Evolutionary conservation across 495 filamentous ascomycete species (phyloP).

Genomic region (Lasiosphaeris hirsuta): DNA sequence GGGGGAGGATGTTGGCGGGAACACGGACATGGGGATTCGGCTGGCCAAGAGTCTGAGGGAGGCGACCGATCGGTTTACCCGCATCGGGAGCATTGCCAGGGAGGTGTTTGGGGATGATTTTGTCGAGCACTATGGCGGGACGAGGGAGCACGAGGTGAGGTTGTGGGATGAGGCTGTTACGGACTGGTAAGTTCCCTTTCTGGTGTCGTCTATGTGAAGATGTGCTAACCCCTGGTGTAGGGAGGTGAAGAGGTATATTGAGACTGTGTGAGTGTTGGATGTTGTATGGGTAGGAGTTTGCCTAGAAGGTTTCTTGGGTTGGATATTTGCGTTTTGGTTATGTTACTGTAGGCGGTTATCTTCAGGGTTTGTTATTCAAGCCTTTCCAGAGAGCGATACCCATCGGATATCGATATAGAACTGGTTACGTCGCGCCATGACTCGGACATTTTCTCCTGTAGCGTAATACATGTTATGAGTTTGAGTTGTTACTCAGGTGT

Average conservation of each 20-base stretch:
- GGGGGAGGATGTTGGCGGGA: conserved; percentile 72
- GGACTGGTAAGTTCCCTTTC: conserved; percentile 69
- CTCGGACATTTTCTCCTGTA: too few relatives aligned
- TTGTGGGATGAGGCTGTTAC: conserved; percentile 95
- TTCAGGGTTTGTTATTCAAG: too few relatives aligned
- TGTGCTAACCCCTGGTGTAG: conserved; percentile 30
- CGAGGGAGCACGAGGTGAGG: conserved; percentile 83
- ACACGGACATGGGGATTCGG: conserved; percentile 61
- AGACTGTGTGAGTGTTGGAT: conserved; percentile 54
- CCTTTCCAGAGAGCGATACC: too few relatives aligned
- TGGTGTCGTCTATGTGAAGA: background rate
- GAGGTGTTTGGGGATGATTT: conserved; percentile 93
- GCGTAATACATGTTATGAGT: too few relatives aligned
- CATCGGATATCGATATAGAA: too few relatives aligned
- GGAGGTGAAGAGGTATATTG: conserved; percentile 70
- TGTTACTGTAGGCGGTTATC: too few relatives aligned
- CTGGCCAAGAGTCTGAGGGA: conserved; percentile 81
- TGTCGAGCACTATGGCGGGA: conserved; percentile 92
- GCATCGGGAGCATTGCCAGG: conserved; percentile 74
- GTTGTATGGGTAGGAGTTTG: too few relatives aligned
- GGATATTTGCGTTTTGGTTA: too few relatives aligned
- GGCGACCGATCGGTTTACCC: conserved; percentile 71
- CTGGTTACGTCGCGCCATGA: too few relatives aligned
- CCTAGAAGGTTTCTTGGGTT: too few relatives aligned
- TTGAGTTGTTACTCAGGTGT: too few relatives aligned